Conservation (phyloP, 2,329 filamentous ascomycete species). For the Hymenoscyphus fructigenus region DNA sequence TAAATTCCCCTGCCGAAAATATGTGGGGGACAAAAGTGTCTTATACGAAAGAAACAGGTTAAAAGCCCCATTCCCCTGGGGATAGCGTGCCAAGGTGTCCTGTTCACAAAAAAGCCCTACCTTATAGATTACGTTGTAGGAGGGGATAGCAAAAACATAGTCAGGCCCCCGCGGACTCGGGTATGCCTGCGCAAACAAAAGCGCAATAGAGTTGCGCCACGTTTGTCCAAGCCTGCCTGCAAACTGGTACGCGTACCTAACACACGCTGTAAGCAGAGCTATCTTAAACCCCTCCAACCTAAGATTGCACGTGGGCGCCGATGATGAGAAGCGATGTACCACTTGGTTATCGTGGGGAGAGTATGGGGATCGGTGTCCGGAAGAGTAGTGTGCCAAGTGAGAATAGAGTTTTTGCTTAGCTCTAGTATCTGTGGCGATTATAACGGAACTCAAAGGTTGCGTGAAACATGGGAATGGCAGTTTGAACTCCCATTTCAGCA, state of each 20-base stretch:
- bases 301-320: neutral
- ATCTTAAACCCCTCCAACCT: neutral
- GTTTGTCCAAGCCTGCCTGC: neutral
- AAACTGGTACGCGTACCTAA: neutral
- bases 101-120: constrained; percentile 2
- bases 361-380: neutral
- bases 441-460: neutral
- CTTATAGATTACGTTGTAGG: neutral
- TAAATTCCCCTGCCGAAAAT: neutral
- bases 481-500: too few relatives aligned
- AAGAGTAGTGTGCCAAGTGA: constrained; percentile 5
- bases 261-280: neutral
- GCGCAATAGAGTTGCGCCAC: constrained; percentile 3
- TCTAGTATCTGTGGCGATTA: constrained; percentile 4
- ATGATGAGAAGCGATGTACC: neutral
- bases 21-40: constrained; percentile 1
- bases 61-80: neutral
- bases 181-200: neutral
- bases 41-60: neutral
- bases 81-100: neutral
- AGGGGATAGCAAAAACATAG: neutral
- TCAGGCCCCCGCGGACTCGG: neutral
- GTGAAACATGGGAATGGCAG: constrained; percentile 5
- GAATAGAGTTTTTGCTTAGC: constrained; percentile 9
- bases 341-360: constrained; percentile 6